Base-by-base conservation (phyloP, 2,329 filamentous ascomycete species). In the Calonectria honghensis region DNA sequence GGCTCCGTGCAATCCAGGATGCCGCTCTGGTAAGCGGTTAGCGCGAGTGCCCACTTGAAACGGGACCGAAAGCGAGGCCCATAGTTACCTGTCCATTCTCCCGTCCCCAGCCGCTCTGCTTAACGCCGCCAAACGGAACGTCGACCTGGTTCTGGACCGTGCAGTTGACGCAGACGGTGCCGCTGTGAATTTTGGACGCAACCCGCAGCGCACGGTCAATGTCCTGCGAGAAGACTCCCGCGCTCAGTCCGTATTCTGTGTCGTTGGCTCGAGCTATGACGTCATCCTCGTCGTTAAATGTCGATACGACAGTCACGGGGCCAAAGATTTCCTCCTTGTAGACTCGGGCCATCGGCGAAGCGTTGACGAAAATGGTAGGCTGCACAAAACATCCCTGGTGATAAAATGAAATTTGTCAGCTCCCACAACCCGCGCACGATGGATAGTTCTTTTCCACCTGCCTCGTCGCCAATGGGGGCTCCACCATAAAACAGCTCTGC, bases 261-360 rank as follows among this genome's bases (percentile, higher is more conserved):
- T 61, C 54, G 6, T 61, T 61, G 32, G 54, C 54, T 0, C 32
- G 32, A 7, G 54, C 32, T 18, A 61, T 61, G 54, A 39, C 54
- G 13, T 61, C 32, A 61, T 39, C 24, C 24, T 61, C 54, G 7
- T 61, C 54, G 1, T 39, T 2, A 61, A 61, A 61, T 10, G 1
- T 32, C 6, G 54, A 61, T 3, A 61, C 54, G 11, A 61, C 54
- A 3, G 35, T 35, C 2, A 61, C 54, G 35, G 54, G 54, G 20
- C 54, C 54, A 6, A 61, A 61, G 32, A 61, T 61, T 37, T 61
- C 54, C 18, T 61, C 54, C 24, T 61, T 61, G 54, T 61, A 61
- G 10, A 61, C 7, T 6, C 24, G 24, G 4, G 54, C 32, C 14
- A 32, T 61, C 1, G 54, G 32, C 35, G 54, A 61, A 3, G 54